A percentile compares a stretch with the other conserved stretches of the same genome.
phyloP scores from a whole-genome alignment of 2,329 filamentous ascomycete species.

The Calonectria hawksworthii region DNA sequence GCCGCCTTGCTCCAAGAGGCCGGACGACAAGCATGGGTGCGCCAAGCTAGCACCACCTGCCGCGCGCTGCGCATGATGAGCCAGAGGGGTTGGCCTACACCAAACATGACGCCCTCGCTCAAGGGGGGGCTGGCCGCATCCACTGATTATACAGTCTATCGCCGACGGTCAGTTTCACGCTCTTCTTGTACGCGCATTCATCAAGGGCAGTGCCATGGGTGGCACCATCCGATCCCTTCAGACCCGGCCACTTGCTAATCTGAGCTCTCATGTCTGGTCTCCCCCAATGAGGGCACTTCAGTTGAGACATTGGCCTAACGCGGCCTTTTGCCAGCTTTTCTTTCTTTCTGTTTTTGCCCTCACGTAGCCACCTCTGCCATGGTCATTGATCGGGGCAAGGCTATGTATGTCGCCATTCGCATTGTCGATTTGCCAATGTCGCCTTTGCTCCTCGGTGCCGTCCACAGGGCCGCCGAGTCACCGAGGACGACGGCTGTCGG shows the following conservation, averaged over 20 bases:
- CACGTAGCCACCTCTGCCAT: neutral
- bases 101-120: neutral
- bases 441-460: constrained; percentile 32
- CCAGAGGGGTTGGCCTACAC: neutral
- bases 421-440: constrained; percentile 5
- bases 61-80: neutral
- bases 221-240: constrained; percentile 2
- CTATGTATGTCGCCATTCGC: neutral
- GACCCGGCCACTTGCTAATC: neutral
- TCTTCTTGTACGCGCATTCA: constrained; percentile 6
- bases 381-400: neutral
- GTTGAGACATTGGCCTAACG: neutral
- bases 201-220: neutral
- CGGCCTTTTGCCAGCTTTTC: neutral
- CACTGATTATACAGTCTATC: neutral
- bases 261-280: neutral
- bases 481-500: constrained; percentile 43
- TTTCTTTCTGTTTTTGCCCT: neutral
- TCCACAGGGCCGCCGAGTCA: constrained; percentile 31
- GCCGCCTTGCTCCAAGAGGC: neutral
- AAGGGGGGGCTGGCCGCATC: neutral
- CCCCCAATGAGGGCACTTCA: neutral
- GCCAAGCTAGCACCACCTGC: neutral
- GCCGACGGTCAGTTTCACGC: neutral
- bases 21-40: neutral